These are phyloP conservation scores for Choricystis sp. DNA, from an alignment of 139 green algal species.

Conservation along the genomic window DNA sequence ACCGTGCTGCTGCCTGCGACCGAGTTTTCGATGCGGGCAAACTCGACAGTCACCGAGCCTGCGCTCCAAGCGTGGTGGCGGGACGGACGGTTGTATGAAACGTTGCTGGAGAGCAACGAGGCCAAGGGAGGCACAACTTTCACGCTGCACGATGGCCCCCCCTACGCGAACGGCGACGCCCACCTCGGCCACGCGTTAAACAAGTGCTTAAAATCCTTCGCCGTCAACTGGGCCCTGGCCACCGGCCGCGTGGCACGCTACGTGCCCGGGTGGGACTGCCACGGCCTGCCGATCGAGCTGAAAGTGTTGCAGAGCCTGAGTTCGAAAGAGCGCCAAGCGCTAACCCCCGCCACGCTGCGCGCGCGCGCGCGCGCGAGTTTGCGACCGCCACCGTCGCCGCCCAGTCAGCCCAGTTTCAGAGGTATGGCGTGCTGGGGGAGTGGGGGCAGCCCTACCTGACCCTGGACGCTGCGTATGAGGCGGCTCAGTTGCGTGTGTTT, in stretches of 20 bases:
- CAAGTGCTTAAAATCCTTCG: conserved; percentile 98
- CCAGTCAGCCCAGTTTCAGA: conserved; percentile 80
- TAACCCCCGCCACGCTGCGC: conserved; percentile 71
- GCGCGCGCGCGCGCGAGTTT: conserved; percentile 71
- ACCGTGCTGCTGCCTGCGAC: conserved; percentile 87
- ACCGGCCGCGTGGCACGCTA: conserved; percentile 50
- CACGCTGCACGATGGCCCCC: conserved; percentile 95
- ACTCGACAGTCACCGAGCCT: conserved; percentile 73
- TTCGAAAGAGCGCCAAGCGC: conserved; percentile 30
- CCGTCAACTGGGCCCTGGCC: conserved; percentile 54
- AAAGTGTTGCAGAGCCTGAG: conserved; percentile 60
- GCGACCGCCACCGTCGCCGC: conserved; percentile 72
- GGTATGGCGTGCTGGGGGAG: conserved; percentile 88
- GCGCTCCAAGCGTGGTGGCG: conserved; percentile 85
- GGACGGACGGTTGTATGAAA: conserved; percentile 57
- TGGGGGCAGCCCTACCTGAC: conserved; percentile 94
- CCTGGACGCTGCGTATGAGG: conserved; percentile 74
- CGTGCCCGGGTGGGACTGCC: conserved; percentile 95
- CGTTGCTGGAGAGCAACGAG: conserved; percentile 30
- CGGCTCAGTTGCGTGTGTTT: conserved; percentile 86
- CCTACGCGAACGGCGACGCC: conserved; percentile 97
- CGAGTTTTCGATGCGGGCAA: conserved; percentile 87
- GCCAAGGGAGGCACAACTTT: conserved; percentile 41
- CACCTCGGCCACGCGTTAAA: conserved; percentile 98
- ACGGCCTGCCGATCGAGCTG: conserved; percentile 97